phyloP scores from a whole-genome alignment of 2,329 filamentous ascomycete genomes.

The Alternaria sp. region DNA sequence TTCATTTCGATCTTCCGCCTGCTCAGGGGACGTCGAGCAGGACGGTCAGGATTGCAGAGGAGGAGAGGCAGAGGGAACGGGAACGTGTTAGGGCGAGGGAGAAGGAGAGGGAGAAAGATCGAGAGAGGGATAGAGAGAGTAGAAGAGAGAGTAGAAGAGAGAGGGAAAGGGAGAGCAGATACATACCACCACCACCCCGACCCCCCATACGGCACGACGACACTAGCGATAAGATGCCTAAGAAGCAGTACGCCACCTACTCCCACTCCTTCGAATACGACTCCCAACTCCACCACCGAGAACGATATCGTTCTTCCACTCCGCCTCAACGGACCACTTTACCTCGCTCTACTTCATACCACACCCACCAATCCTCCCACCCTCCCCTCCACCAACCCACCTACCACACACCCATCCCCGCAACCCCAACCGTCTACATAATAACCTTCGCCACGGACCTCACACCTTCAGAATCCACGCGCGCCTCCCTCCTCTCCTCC shows the following conservation, averaged over 20 bases:
- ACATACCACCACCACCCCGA: background rate
- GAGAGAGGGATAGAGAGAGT: background rate
- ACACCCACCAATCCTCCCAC: background rate
- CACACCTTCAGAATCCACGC: background rate
- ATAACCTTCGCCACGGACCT: slow-evolving; percentile 26
- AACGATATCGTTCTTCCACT: background rate
- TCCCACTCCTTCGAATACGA: background rate
- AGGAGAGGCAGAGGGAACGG: background rate
- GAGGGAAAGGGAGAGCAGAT: background rate
- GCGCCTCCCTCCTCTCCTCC: slow-evolving; percentile 12
- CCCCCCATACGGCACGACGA: background rate
- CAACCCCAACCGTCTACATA: slow-evolving; percentile 32
- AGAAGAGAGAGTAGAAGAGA: background rate
- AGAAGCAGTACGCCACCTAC: background rate
- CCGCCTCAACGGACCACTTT: background rate
- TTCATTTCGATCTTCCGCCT: slow-evolving; percentile 4
- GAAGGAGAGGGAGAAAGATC: background rate
- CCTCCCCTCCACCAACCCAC: background rate
- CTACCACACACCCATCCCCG: background rate
- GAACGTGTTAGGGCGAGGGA: background rate
- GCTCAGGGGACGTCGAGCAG: background rate
- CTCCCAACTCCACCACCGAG: background rate
- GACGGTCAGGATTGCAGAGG: background rate
- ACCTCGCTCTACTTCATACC: background rate
- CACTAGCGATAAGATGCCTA: background rate